Percentiles rank a stretch among this genome's conserved stretches.
Conservation (phyloP, 441 rosid species). For the Bruguiera hainesii region DNA sequence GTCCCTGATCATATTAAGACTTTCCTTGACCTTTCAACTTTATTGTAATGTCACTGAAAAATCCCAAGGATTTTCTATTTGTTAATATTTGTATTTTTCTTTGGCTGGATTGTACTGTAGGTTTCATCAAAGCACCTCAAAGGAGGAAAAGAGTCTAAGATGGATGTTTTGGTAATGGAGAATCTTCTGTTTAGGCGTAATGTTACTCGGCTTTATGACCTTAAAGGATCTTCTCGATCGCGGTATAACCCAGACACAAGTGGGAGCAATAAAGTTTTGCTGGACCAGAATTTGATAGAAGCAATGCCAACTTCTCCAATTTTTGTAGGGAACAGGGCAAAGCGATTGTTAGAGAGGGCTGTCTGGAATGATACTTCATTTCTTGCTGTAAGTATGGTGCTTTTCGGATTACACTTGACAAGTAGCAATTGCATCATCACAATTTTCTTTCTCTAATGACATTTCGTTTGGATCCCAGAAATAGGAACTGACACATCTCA, state of each 20-base stretch:
- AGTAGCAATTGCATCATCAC: too few species aligned
- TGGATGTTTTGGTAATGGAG: slow-evolving; percentile 94
- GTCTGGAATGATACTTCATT: slow-evolving; percentile 97
- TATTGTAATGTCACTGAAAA: too few species aligned
- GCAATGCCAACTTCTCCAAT: slow-evolving; percentile 95
- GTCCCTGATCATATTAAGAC: too few species aligned
- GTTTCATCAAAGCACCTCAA: slow-evolving; percentile 65
- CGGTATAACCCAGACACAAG: slow-evolving; percentile 83
- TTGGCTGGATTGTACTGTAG: slow-evolving; percentile 33
- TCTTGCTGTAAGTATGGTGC: slow-evolving; percentile 68
- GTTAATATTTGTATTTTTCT: slow-evolving; percentile 4
- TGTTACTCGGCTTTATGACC: slow-evolving; percentile 72
- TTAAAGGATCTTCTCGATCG: slow-evolving; percentile 92
- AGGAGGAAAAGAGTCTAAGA: slow-evolving; percentile 82
- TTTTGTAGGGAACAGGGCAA: slow-evolving; percentile 88
- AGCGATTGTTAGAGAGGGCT: slow-evolving; percentile 85
- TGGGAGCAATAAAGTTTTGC: slow-evolving; percentile 86
- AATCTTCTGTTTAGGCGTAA: slow-evolving; percentile 79
- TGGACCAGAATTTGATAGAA: slow-evolving; percentile 94
- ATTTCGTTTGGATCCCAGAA: too few species aligned
- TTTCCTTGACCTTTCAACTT: too few species aligned
- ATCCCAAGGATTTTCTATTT: not conserved
- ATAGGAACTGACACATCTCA: too few species aligned
- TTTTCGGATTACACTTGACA: too few species aligned
- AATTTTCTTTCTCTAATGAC: too few species aligned